Base-by-base conservation (phyloP, 805 yeast genomes). In the Starmerella bombicola region DNA sequence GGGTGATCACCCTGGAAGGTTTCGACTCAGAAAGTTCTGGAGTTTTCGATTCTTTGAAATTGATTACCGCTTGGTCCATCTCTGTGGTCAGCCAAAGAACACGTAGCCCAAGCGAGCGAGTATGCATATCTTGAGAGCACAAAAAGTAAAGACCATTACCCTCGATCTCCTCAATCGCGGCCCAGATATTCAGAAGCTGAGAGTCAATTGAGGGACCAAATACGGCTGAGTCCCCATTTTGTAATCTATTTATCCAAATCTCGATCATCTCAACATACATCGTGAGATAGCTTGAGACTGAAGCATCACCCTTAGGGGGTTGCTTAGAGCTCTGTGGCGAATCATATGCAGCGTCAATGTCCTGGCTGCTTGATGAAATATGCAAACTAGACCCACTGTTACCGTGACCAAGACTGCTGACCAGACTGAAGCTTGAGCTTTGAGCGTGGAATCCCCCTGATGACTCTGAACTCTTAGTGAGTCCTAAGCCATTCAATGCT, bases 121-220 rank as follows among this genome's bases (percentile, higher is more conserved):
- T 71, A 19, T 71, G 67, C 32, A 79, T 69, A 55, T 85, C 95
- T 50, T 85, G 93, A 1, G 95, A 82, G 53, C 95, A 82, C 18
- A 91, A 64, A 55, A 93, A 88, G 54, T 83, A 91, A 23, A 91
- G 61, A 0, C 95, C 99, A 55, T 86, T 83, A 0, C 98, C 96
- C 60, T 91, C 98, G 8, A 88, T 82, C 47, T 88, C 96, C 59
- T 91, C 97, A 35, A 91, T 78, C 0, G 81, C 79, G 0, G 95
- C 80, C 47, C 83, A 76, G 15, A 84, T 75, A 10, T 34, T 38
- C 4, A 47, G 30, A 35, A 75, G 23, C 38, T 52, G 48, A 16
- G 42, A 16, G 22, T 43, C 45, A 17, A 48, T 37, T 1, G 43
- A 31, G 13, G 43, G 22, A 13, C 44, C 48, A 2, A 30, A 4